phyloP scores from a whole-genome alignment of 768 basidiomycete genomes.

The Psilocybe subaeruginosa region DNA sequence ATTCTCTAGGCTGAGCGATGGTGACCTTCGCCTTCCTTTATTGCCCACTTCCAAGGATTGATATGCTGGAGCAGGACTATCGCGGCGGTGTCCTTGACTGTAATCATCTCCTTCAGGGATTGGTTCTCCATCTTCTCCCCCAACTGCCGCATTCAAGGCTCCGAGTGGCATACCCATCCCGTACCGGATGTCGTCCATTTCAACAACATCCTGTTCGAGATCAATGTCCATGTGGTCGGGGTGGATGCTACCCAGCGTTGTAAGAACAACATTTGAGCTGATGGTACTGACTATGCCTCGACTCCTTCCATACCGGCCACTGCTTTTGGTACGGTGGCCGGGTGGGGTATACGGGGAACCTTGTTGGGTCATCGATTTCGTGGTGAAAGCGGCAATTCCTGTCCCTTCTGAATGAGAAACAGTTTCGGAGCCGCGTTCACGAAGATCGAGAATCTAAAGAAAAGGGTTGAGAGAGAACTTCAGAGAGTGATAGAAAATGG shows the following conservation, averaged over 20 bases:
- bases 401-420: slow-evolving; percentile 76
- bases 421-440: slow-evolving; percentile 81
- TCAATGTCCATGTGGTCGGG: slow-evolving; percentile 52
- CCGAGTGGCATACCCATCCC: slow-evolving; percentile 55
- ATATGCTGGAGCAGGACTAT: slow-evolving; percentile 60
- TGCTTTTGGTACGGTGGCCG: slow-evolving; percentile 45
- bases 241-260: slow-evolving; percentile 63
- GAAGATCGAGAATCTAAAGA: slow-evolving; percentile 74
- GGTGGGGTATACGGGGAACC: slow-evolving; percentile 58
- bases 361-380: slow-evolving; percentile 61
- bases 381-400: slow-evolving; percentile 66
- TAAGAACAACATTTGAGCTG: slow-evolving; percentile 64
- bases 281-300: slow-evolving; percentile 54
- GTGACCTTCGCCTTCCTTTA: slow-evolving; percentile 24
- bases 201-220: slow-evolving; percentile 54
- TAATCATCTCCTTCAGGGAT: slow-evolving; percentile 44
- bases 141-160: slow-evolving; percentile 50
- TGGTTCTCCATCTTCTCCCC: slow-evolving; percentile 57
- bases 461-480: background rate
- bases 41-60: slow-evolving; percentile 54
- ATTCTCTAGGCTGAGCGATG: slow-evolving; percentile 21
- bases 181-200: slow-evolving; percentile 60
- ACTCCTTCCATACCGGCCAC: slow-evolving; percentile 37
- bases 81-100: slow-evolving; percentile 38
- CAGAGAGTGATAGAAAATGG: background rate